A percentile compares a stretch with the other conserved stretches of the same genome.
These are phyloP conservation scores for Cyathus striatus DNA, from an alignment of 768 basidiomycete species.

Conservation along the genomic window DNA sequence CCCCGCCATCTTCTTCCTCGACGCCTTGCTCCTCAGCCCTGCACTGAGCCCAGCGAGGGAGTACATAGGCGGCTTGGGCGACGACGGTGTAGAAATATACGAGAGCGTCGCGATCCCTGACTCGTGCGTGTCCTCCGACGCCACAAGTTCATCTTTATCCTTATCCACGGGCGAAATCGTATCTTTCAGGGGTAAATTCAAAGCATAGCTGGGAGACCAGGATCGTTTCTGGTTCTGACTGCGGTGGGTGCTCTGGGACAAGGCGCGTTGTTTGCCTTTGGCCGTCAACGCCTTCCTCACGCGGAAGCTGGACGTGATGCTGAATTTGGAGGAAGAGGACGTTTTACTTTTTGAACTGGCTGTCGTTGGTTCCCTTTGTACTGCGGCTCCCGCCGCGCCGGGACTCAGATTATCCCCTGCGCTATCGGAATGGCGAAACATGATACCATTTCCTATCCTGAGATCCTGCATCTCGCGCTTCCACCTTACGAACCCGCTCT, in stretches of 20 bases:
- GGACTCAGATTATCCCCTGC: too few relatives aligned
- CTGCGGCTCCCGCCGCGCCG: too few relatives aligned
- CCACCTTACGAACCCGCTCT: constrained; percentile 38
- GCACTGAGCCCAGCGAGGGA: constrained; percentile 21
- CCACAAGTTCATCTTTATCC: constrained; percentile 8
- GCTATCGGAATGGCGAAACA: constrained; percentile 40
- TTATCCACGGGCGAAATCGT: neutral
- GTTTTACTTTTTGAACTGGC: too few relatives aligned
- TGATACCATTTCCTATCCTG: constrained; percentile 29
- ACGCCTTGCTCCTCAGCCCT: constrained; percentile 11
- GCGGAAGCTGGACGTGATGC: constrained; percentile 10
- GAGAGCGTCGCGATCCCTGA: constrained; percentile 12
- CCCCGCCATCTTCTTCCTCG: constrained; percentile 4
- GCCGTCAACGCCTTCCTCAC: constrained; percentile 8
- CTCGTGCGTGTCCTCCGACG: neutral
- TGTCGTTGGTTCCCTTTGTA: too few relatives aligned
- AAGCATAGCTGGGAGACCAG: constrained; percentile 27
- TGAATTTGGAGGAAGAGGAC: constrained; percentile 22
- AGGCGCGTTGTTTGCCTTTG: constrained; percentile 15
- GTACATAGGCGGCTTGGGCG: constrained; percentile 21
- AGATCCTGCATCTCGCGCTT: constrained; percentile 34
- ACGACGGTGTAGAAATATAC: constrained; percentile 18
- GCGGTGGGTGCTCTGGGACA: constrained; percentile 27
- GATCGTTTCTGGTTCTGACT: constrained; percentile 26
- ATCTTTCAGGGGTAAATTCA: constrained; percentile 17